A percentile compares a stretch with the other conserved stretches of the same genome.
Conservation (phyloP, 805 yeast genomes). For the Kluyveromyces dobzhanskii region DNA sequence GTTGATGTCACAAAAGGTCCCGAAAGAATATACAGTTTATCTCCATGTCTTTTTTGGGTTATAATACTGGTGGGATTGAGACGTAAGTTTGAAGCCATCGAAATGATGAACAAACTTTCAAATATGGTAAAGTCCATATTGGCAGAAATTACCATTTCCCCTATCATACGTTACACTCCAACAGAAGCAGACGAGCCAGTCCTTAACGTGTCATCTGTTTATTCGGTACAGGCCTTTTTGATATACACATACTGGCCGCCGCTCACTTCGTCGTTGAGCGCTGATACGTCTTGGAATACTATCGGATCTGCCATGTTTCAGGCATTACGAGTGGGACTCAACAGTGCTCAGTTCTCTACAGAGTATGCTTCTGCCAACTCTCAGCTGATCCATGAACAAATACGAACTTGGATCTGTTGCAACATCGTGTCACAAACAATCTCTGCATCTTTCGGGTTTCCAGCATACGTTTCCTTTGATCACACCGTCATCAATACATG, state of each 20-base stretch:
- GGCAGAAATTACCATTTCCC: slow-evolving; percentile 84
- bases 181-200: slow-evolving; percentile 73
- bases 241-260: slow-evolving; percentile 95
- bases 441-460: slow-evolving; percentile 90
- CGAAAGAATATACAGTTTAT: slow-evolving; percentile 64
- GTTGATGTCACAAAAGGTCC: slow-evolving; percentile 79
- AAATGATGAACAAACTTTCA: slow-evolving; percentile 52
- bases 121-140: slow-evolving; percentile 66
- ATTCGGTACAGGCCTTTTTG: slow-evolving; percentile 87
- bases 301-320: slow-evolving; percentile 89
- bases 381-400: slow-evolving; percentile 59
- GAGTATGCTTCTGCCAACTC: slow-evolving; percentile 41
- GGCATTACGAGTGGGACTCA: slow-evolving; percentile 86
- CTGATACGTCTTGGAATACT: slow-evolving; percentile 94
- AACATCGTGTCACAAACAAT: slow-evolving; percentile 84
- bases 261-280: slow-evolving; percentile 83
- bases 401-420: slow-evolving; percentile 89
- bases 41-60: slow-evolving; percentile 93
- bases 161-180: slow-evolving; percentile 78
- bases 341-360: slow-evolving; percentile 60
- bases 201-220: slow-evolving; percentile 82
- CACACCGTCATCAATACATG: slow-evolving; percentile 51
- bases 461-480: slow-evolving; percentile 84
- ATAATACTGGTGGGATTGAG: slow-evolving; percentile 79
- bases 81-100: slow-evolving; percentile 36